Base-by-base conservation (phyloP, 2,329 filamentous ascomycete genomes). In the Verticillium nonalfalfae region DNA sequence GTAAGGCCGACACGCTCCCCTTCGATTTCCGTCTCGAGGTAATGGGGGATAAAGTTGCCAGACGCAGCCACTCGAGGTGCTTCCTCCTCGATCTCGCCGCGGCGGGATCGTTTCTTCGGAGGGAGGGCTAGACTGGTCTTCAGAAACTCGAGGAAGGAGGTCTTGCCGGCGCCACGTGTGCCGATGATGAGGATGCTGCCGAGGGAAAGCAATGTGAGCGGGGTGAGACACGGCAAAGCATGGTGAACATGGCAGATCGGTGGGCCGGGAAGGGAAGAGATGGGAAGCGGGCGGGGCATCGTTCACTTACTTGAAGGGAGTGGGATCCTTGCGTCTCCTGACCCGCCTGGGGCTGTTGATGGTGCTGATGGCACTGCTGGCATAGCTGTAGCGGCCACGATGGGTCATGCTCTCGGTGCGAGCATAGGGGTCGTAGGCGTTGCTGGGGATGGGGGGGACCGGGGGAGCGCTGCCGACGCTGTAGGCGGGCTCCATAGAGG, bases 371-470 rank as follows among this genome's bases (percentile, higher is more conserved):
- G 91, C 90, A 76, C 90, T 96, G 78, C 91, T 96, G 61, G 94
- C 93, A 77, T 97, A 98, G 79, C 93, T 97, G 78, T 96, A 97
- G 67, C 95, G 90, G 63, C 94, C 93, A 68, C 95, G 92, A 76
- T 98, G 89, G 68, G 94, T 93, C 91, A 98, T 97, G 82, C 94
- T 97, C 79, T 96, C 91, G 39, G 90, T 89, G 65, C 91, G 85
- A 56, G 90, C 87, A 71, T 95, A 95, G 14, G 91, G 90, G 69
- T 96, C 92, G 65, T 85, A 82, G 57, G 83, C 83, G 62, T 83
- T 83, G 72, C 79, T 83, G 56, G 85, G 85, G 59, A 89, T 78
- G 1, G 87, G 85, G 59, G 85, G 85, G 55, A 83, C 75, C 54
- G 85, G 81, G 56, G 79, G 69, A 36, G 73, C 74, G 64, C 72